Percentiles rank a stretch among this genome's conserved stretches.
Evolutionary conservation across 306 rosid species (phyloP).

Genomic region (Styphnolobium japonicum): DNA sequence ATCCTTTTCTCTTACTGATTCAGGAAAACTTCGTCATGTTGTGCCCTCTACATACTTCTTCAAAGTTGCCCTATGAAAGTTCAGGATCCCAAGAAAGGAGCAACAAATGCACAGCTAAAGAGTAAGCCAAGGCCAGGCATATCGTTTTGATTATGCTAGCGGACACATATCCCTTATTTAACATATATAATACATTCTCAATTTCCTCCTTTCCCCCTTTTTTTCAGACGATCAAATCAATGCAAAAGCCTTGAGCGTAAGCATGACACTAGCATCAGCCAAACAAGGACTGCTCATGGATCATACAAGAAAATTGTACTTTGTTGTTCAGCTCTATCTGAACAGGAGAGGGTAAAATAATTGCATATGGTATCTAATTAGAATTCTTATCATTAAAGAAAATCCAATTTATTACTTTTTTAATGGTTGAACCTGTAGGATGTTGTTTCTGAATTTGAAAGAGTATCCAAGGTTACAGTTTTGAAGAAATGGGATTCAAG

Average conservation of each 20-base stretch:
- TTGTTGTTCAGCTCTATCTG: constrained; percentile 86
- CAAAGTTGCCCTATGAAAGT: constrained; percentile 60
- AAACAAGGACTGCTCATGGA: constrained; percentile 35
- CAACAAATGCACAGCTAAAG: constrained; percentile 33
- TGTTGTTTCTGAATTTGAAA: constrained; percentile 66
- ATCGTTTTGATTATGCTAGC: not conserved
- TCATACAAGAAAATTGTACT: constrained; percentile 64
- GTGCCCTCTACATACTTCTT: constrained; percentile 76
- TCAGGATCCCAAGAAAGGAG: constrained; percentile 45
- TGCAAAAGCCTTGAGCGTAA: constrained; percentile 27
- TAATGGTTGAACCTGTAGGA: constrained; percentile 51
- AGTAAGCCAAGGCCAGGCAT: constrained; percentile 23
- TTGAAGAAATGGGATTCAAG: constrained; percentile 74
- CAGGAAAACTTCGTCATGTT: constrained; percentile 90
- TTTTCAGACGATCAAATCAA: constrained; percentile 33
- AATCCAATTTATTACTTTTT: not conserved
- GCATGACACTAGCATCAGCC: constrained; percentile 17
- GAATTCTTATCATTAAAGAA: not conserved
- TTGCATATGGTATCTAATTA: not conserved
- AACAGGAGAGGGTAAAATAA: constrained; percentile 65
- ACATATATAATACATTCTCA: too few relatives aligned
- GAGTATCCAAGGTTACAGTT: constrained; percentile 55
- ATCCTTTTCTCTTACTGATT: not conserved
- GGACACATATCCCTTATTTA: not conserved
- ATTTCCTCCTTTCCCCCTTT: not conserved